Evolutionary conservation across 305 asterid species (phyloP).

Genomic region (Fraxinus ornus): DNA sequence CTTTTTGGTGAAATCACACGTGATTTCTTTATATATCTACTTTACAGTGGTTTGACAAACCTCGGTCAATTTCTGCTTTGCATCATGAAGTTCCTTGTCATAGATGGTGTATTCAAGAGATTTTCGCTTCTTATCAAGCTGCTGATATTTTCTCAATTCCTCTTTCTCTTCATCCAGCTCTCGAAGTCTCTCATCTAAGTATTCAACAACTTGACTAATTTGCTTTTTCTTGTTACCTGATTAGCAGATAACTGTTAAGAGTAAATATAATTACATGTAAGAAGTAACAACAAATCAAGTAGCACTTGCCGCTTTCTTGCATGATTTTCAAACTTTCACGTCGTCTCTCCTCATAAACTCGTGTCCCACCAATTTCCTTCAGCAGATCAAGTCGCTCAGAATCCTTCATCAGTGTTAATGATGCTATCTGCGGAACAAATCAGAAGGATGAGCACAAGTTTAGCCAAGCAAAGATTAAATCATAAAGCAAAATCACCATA

Average conservation of each 20-base stretch:
- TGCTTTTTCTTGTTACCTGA: constrained; percentile 93
- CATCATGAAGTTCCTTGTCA: constrained; percentile 96
- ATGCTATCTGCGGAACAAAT: constrained; percentile 67
- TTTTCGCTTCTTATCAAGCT: constrained; percentile 87
- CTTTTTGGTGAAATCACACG: not conserved
- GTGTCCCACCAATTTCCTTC: constrained; percentile 99
- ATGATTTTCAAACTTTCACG: constrained; percentile 95
- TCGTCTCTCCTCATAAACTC: constrained; percentile 97
- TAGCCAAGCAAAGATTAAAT: constrained; percentile 14
- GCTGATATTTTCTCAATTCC: constrained; percentile 87
- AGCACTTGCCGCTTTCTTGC: constrained; percentile 87
- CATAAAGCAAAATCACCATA: constrained; percentile 27
- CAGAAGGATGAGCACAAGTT: constrained; percentile 28
- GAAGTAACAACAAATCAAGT: constrained; percentile 24
- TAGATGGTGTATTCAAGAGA: constrained; percentile 84
- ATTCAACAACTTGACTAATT: constrained; percentile 93
- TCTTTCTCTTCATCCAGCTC: constrained; percentile 99
- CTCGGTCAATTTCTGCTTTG: constrained; percentile 78
- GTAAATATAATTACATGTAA: constrained; percentile 18
- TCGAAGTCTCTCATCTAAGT: constrained; percentile 90
- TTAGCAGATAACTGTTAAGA: constrained; percentile 30
- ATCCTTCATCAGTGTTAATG: constrained; percentile 91
- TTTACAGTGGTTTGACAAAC: constrained; percentile 31
- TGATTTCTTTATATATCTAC: not conserved
- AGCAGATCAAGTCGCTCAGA: constrained; percentile 93